Conservation (phyloP, 2,329 filamentous ascomycete species). For the Arthrocladium fulminans region DNA sequence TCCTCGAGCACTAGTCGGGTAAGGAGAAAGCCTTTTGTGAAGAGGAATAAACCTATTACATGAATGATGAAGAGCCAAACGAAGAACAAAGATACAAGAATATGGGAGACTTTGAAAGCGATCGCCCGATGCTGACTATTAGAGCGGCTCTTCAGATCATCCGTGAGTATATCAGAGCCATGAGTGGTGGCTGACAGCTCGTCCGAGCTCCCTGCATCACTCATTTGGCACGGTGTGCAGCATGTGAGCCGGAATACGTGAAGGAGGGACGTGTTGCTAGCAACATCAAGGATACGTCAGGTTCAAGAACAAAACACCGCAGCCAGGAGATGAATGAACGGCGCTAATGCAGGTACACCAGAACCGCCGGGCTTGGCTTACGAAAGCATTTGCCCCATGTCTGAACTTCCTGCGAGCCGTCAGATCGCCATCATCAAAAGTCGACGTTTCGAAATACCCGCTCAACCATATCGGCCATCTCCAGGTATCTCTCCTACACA, state of each 20-base stretch:
- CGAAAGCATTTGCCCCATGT: conserved; percentile 3
- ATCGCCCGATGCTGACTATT: conserved; percentile 13
- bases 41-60: conserved; percentile 73
- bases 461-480: too few relatives aligned
- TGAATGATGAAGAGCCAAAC: conserved; percentile 50
- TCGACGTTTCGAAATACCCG: too few relatives aligned
- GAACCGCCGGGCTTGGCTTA: conserved; percentile 6
- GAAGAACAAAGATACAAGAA: conserved; percentile 19
- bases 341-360: not conserved
- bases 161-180: conserved; percentile 2
- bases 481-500: too few relatives aligned
- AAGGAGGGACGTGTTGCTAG: not conserved
- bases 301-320: not conserved
- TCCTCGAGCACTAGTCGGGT: conserved; percentile 73
- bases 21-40: conserved; percentile 89
- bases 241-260: not conserved
- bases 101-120: conserved; percentile 22
- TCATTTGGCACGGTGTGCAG: conserved; percentile 6
- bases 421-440: too few relatives aligned
- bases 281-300: not conserved
- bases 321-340: too few relatives aligned
- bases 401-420: not conserved
- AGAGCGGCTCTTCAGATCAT: not conserved
- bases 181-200: conserved; percentile 4
- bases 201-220: conserved; percentile 4